phyloP scores from a whole-genome alignment of 2,329 filamentous ascomycete genomes.

The Hymenoscyphus scutula region DNA sequence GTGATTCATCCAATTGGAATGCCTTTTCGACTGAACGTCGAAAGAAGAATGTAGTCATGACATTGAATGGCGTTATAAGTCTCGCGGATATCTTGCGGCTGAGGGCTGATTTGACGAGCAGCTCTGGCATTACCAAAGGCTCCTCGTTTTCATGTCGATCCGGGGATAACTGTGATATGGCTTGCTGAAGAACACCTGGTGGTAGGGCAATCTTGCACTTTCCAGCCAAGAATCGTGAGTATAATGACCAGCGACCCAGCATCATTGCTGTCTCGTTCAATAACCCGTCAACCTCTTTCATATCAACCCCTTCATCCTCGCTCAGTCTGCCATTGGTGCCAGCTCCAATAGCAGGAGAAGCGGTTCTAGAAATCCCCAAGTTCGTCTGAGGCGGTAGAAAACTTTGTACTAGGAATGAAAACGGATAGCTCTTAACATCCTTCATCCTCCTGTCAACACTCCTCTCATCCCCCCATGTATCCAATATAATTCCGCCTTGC shows the following conservation, averaged over 20 bases:
- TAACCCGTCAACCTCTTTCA: constrained; percentile 90
- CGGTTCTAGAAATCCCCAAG: constrained; percentile 64
- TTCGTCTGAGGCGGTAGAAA: constrained; percentile 72
- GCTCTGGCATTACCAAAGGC: constrained; percentile 64
- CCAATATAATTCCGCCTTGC: constrained; percentile 91
- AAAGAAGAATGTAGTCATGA: constrained; percentile 95
- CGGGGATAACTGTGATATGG: constrained; percentile 42
- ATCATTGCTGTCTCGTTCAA: constrained; percentile 88
- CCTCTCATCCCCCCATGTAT: constrained; percentile 92
- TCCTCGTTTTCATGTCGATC: constrained; percentile 50
- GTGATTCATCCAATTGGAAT: constrained; percentile 92
- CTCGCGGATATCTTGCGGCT: constrained; percentile 73
- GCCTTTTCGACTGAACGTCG: constrained; percentile 94
- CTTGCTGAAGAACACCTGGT: constrained; percentile 25
- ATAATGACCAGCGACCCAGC: constrained; percentile 90
- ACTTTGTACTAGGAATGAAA: constrained; percentile 94
- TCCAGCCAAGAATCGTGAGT: constrained; percentile 80
- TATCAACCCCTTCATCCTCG: constrained; percentile 91
- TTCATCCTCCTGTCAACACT: constrained; percentile 81
- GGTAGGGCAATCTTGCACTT: constrained; percentile 70
- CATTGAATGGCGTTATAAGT: constrained; percentile 78
- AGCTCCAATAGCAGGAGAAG: constrained; percentile 68
- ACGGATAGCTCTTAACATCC: constrained; percentile 96
- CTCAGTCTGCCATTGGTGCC: constrained; percentile 55
- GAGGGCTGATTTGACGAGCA: constrained; percentile 77